Evolutionary conservation across 2,329 filamentous ascomycete species (phyloP).

Genomic region (Scolecobasidium constrictum): DNA sequence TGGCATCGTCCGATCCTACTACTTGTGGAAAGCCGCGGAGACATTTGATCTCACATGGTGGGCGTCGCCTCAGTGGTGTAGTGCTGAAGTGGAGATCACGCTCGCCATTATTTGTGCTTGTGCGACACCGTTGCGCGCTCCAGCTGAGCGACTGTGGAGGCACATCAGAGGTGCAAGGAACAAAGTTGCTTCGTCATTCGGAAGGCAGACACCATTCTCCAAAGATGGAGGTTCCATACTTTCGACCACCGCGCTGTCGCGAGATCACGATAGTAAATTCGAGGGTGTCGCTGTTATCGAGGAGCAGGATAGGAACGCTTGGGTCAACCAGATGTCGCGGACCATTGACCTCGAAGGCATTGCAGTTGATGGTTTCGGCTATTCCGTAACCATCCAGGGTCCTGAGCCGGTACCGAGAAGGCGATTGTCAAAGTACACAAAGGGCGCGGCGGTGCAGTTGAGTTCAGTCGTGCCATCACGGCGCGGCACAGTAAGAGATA

Average conservation of each 20-base stretch:
- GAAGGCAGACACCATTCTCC: not conserved
- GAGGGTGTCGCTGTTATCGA: not conserved
- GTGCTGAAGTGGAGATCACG: conserved; percentile 34
- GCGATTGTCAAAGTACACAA: not conserved
- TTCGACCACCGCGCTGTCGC: not conserved
- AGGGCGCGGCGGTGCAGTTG: not conserved
- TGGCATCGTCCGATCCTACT: conserved; percentile 32
- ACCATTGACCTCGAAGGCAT: conserved; percentile 4
- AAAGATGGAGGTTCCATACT: not conserved
- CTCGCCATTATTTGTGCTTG: conserved; percentile 22
- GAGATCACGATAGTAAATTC: not conserved
- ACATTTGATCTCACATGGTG: conserved; percentile 35
- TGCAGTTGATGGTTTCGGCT: conserved; percentile 2
- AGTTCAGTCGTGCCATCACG: not conserved
- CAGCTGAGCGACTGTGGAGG: not conserved
- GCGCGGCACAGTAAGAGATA: not conserved
- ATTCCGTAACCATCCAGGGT: conserved; percentile 1
- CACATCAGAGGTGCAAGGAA: not conserved
- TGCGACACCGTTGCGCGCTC: conserved; percentile 8
- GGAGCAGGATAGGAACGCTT: not conserved
- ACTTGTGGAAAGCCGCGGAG: conserved; percentile 29
- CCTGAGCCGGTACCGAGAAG: not conserved
- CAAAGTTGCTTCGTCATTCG: not conserved
- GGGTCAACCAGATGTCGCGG: not conserved
- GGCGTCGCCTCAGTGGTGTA: conserved; percentile 34